Evolutionary conservation across 352 stramenopile genomes (phyloP).

Genomic region (Aphanomyces astaci): DNA sequence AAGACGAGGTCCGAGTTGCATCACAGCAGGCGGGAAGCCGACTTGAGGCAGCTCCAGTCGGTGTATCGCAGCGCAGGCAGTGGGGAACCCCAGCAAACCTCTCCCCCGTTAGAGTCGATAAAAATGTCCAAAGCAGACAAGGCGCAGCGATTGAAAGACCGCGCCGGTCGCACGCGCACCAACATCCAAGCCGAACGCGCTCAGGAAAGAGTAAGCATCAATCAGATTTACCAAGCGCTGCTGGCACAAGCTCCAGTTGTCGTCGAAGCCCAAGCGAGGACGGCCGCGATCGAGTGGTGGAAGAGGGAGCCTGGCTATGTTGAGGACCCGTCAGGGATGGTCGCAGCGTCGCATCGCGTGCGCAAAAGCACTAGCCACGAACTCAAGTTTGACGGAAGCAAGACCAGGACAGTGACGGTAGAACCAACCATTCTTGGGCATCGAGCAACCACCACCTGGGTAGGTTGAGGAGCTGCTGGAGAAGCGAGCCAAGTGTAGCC

Average conservation of each 20-base stretch:
- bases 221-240: background rate
- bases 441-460: too few relatives aligned
- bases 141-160: background rate
- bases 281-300: conserved; percentile 41
- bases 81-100: conserved; percentile 50
- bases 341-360: conserved; percentile 39
- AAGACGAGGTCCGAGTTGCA: conserved; percentile 25
- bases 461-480: conserved; percentile 14
- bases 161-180: background rate
- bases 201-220: background rate
- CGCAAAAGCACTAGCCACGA: conserved; percentile 19
- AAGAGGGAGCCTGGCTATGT: conserved; percentile 47
- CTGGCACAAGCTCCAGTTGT: background rate
- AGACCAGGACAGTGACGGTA: conserved; percentile 11
- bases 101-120: conserved; percentile 42
- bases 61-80: conserved; percentile 32
- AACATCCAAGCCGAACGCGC: background rate
- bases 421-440: too few relatives aligned
- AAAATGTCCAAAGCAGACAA: background rate
- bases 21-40: conserved; percentile 26
- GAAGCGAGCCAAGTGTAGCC: background rate
- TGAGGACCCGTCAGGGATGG: conserved; percentile 37
- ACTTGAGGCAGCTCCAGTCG: conserved; percentile 31
- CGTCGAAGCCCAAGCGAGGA: background rate
- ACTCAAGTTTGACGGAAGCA: conserved; percentile 6